Percentiles rank a stretch among this genome's conserved stretches.
Evolutionary conservation across 352 stramenopile genomes (phyloP).

Genomic region (Hyaloperonospora brassicae): DNA sequence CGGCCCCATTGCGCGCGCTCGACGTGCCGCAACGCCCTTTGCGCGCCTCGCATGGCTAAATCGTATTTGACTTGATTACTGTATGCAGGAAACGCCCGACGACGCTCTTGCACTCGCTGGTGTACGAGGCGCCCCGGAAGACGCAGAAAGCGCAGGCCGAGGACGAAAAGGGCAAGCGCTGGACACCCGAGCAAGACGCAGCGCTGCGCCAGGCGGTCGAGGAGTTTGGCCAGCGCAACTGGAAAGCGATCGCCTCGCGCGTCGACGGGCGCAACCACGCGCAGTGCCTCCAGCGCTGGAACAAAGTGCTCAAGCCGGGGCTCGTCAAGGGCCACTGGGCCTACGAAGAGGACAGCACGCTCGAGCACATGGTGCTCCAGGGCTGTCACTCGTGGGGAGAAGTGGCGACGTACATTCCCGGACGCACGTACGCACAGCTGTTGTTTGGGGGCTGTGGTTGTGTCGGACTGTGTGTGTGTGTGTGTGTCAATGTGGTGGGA

Average conservation of each 20-base stretch:
- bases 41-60: not conserved
- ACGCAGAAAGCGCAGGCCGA: constrained; percentile 39
- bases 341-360: constrained; percentile 86
- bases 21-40: not conserved
- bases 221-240: constrained; percentile 74
- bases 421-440: constrained; percentile 35
- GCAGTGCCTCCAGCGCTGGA: constrained; percentile 76
- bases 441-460: not conserved
- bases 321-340: constrained; percentile 89
- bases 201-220: constrained; percentile 63
- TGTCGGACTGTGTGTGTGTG: not conserved
- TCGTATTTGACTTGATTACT: not conserved
- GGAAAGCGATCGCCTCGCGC: constrained; percentile 70
- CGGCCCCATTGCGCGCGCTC: not conserved
- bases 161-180: constrained; percentile 57
- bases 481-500: not conserved
- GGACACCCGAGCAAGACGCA: constrained; percentile 70
- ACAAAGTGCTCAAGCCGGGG: constrained; percentile 86
- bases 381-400: constrained; percentile 62
- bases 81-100: not conserved
- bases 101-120: constrained; percentile 28
- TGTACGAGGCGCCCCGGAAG: constrained; percentile 43
- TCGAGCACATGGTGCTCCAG: constrained; percentile 75
- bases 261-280: constrained; percentile 57
- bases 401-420: constrained; percentile 51